Base-by-base conservation (phyloP, 106 monocot species). In the Allium fistulosum region DNA sequence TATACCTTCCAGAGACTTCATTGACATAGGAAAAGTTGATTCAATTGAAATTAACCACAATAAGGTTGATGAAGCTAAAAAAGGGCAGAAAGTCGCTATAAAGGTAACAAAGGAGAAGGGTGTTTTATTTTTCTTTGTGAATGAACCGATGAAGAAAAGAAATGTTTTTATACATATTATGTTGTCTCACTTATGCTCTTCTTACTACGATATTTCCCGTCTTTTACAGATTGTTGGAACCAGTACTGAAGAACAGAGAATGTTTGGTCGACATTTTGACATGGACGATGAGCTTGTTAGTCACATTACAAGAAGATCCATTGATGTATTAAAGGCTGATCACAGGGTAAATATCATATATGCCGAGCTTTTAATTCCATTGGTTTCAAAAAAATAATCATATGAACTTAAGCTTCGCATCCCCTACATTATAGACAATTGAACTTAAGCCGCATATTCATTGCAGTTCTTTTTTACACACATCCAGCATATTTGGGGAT, bases 41-140 rank as follows among this genome's bases (percentile, higher is more conserved):
- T 99, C 97, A 0, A 90, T 99, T 55, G 97, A 99, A 75, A 87
- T 93, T 4, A 93, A 90, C 66, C 92, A 92, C 63, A 99, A 93
- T 46, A 88, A 86, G 67, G 92, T 99, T 72, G 89, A 92, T 62
- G 66, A 68, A 58, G 97, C 97, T 8, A 93, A 80, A 52, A 99
- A 93, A 78, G 97, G 92, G 18, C 89, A 90, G 67, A 90, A 87
- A 67, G 92, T 99, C 16, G 92, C 97, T 22, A 81, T 99, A 74
- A 99, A 99, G 92, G 92, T 99, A 69, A 69, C 50, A 22, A 69
- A 16, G 37, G 46, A 68, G 45, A 46, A 10, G 26, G 86, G 67
- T 81, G 89, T 52, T 6, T 55, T 58, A 46, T 28, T n/a, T 52
- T 66, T 65, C 7, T 69, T 13, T 37, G 37, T 37, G 37, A 5